A percentile compares a stretch with the other conserved stretches of the same genome.
These are phyloP conservation scores for Emergomyces orientalis DNA, from an alignment of 2,329 filamentous ascomycete species.

Conservation along the genomic window DNA sequence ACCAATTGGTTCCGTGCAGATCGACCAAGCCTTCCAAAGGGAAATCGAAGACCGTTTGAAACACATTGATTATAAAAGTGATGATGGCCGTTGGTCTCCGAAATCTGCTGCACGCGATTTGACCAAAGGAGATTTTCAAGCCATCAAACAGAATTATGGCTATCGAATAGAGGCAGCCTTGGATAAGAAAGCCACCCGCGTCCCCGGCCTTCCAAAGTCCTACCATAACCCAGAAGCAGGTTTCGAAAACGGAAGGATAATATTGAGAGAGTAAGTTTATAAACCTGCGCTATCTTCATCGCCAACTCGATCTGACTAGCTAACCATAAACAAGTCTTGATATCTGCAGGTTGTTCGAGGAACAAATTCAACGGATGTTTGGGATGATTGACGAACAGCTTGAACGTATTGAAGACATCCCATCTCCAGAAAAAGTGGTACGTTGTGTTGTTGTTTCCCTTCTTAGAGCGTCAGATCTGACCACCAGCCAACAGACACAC, in stretches of 20 bases:
- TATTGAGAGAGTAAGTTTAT: neutral
- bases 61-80: neutral
- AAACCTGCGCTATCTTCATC: neutral
- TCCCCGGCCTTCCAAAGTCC: neutral
- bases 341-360: slow-evolving; percentile 1
- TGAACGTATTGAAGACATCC: neutral
- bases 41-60: neutral
- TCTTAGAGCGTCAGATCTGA: neutral
- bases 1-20: slow-evolving; percentile 7
- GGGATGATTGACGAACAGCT: slow-evolving; percentile 5
- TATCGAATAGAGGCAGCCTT: neutral
- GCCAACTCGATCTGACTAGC: neutral
- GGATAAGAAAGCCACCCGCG: no score
- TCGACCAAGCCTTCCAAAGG: slow-evolving; percentile 7
- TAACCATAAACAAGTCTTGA: neutral
- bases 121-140: slow-evolving; percentile 1
- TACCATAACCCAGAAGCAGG: neutral
- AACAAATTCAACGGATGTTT: slow-evolving; percentile 3
- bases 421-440: slow-evolving; percentile 1
- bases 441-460: neutral
- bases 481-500: slow-evolving; percentile 20
- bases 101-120: neutral
- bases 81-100: neutral
- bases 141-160: neutral
- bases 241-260: slow-evolving; percentile 1